phyloP scores from a whole-genome alignment of 192 early-diverging fungal species.

The Coemansia sp. region DNA sequence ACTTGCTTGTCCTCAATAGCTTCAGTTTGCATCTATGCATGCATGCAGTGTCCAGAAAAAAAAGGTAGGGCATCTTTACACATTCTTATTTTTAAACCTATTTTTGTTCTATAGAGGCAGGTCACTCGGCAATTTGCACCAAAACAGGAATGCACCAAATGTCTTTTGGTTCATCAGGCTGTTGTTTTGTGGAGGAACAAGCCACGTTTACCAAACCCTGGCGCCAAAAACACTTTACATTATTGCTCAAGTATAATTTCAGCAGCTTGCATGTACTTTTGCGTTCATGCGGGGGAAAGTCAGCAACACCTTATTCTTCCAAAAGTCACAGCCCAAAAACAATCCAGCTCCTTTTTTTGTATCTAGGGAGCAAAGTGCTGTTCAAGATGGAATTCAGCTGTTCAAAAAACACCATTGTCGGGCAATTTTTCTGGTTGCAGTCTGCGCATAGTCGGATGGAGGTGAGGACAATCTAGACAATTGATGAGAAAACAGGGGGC shows the following conservation, averaged over 20 bases:
- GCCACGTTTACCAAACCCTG: no score
- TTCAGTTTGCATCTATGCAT: slow-evolving; percentile 2
- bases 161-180: no score
- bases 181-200: no score
- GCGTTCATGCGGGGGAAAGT: neutral
- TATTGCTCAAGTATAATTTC: no score
- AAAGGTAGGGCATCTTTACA: neutral
- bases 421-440: neutral
- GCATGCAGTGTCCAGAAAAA: neutral
- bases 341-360: no score
- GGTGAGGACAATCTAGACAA: slow-evolving; percentile 8
- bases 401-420: neutral
- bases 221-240: no score
- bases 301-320: neutral
- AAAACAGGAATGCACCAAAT: no score
- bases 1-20: slow-evolving; percentile 5
- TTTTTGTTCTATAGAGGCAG: no score
- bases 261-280: neutral
- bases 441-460: neutral
- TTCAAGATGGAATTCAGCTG: neutral
- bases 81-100: neutral
- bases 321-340: no score
- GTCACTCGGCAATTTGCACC: no score
- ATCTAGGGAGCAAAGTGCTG: neutral
- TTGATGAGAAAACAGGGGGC: slow-evolving; percentile 16